phyloP scores from a whole-genome alignment of 23 red algal species.

The Pyropia haitanensis region DNA sequence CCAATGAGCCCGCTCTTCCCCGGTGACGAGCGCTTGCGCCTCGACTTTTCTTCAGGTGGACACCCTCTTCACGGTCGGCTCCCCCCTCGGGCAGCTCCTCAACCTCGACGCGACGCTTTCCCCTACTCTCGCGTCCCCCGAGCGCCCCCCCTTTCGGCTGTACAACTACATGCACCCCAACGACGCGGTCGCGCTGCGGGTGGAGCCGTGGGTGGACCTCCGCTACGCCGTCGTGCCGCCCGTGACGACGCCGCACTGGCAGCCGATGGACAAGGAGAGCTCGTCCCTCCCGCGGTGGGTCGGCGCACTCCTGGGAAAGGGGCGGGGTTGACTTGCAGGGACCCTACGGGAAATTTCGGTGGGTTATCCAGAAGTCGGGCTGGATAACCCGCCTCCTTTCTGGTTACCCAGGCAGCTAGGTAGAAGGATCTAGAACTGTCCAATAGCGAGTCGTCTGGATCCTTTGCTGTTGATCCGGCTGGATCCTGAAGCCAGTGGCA shows the following conservation, averaged over 20 bases:
- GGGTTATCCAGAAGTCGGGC: no score
- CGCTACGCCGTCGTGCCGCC: constrained; percentile 22
- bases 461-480: no score
- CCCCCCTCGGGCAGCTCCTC: constrained; percentile 71
- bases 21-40: no score
- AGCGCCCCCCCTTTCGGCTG: constrained; percentile 40
- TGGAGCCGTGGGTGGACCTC: constrained; percentile 59
- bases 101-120: constrained; percentile 48
- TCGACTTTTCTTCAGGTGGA: constrained; percentile 60
- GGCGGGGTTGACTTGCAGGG: no score
- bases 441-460: no score
- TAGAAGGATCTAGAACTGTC: no score
- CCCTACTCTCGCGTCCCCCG: constrained; percentile 8
- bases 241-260: constrained; percentile 61
- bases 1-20: no score
- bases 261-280: constrained; percentile 44
- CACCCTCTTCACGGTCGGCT: constrained; percentile 58
- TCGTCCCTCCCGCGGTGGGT: constrained; percentile 51
- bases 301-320: constrained; percentile 19
- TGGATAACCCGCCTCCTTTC: no score
- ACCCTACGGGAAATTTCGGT: no score
- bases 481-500: no score
- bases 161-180: constrained; percentile 72
- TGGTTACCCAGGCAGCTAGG: no score
- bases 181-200: constrained; percentile 63